Base-by-base conservation (phyloP, 2,329 filamentous ascomycete genomes). In the Nigrospora sphaerica region DNA sequence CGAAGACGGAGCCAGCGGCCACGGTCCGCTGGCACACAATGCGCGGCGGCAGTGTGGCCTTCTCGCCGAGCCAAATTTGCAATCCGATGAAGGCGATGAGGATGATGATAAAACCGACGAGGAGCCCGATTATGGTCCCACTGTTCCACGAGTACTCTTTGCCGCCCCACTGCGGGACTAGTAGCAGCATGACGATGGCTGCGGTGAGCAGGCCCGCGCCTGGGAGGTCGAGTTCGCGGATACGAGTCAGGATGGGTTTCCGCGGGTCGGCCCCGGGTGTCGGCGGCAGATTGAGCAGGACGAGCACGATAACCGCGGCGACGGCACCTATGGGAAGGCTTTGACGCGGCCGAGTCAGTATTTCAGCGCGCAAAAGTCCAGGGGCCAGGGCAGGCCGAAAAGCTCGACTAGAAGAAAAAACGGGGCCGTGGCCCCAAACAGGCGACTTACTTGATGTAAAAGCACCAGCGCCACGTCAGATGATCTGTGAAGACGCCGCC, bases 141-240 rank as follows among this genome's bases (percentile, higher is more conserved):
- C 64, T 68, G 47, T 57, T 64, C 78, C 77, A 81, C 5, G 75
- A 43, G 45, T 74, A 73, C 18, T 70, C 58, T 32, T 70, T 62
- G 11, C 78, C 78, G 11, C 76, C 78, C 72, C 74, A 81, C 52
- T 80, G 72, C 32, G 81, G 63, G 11, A 75, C 77, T 3, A 82
- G 65, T 9, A 81, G 60, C 13, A 80, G 64, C 52, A 70, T 74
- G 49, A 79, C 58, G 41, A 79, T 67, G 34, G 70, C 68, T 1
- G 75, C 73, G 28, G 78, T 66, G 54, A 80, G 69, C 48, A 76
- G 60, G 16, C 59, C 57, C 2, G 71, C 69, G 28, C 77, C 77
- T 12, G 67, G 41, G 12, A 75, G 58, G 53, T 81, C 77, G 39
- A 80, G 63, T 48, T 70, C 66, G 42, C 64, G 57, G 32, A 78